phyloP scores from a whole-genome alignment of 768 basidiomycete genomes.

The Cantharellus anzutake region DNA sequence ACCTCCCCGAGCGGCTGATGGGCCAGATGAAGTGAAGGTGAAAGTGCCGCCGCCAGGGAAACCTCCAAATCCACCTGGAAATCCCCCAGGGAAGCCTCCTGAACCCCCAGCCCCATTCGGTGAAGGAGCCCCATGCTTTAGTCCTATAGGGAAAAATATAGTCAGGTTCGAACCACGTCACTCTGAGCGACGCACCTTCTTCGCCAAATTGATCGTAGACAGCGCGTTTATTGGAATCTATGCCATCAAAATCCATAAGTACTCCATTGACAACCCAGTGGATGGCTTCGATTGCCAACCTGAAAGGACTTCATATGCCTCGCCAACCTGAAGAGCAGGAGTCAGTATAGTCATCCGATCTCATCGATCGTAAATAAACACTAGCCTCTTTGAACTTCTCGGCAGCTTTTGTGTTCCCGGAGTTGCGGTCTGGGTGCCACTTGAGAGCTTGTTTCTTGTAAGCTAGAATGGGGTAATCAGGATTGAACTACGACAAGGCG shows the following conservation, averaged over 20 bases:
- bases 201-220: constrained; percentile 90
- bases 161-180: neutral
- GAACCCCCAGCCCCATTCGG: constrained; percentile 31
- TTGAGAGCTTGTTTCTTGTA: constrained; percentile 87
- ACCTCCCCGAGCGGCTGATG: constrained; percentile 29
- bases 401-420: constrained; percentile 56
- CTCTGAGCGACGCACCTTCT: constrained; percentile 32
- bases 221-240: constrained; percentile 62
- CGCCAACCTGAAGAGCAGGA: constrained; percentile 42
- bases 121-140: neutral
- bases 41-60: constrained; percentile 27
- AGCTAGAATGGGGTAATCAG: constrained; percentile 13
- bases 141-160: neutral
- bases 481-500: neutral
- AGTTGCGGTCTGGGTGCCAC: constrained; percentile 90
- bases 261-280: neutral
- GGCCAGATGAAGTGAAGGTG: constrained; percentile 32
- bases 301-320: constrained; percentile 88
- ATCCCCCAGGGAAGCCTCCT: constrained; percentile 22
- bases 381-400: constrained; percentile 82
- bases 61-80: constrained; percentile 21
- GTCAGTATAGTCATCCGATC: neutral
- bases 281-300: neutral
- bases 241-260: neutral
- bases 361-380: neutral